Base-by-base conservation (phyloP, 306 rosid genomes). In the Acacia confusa region DNA sequence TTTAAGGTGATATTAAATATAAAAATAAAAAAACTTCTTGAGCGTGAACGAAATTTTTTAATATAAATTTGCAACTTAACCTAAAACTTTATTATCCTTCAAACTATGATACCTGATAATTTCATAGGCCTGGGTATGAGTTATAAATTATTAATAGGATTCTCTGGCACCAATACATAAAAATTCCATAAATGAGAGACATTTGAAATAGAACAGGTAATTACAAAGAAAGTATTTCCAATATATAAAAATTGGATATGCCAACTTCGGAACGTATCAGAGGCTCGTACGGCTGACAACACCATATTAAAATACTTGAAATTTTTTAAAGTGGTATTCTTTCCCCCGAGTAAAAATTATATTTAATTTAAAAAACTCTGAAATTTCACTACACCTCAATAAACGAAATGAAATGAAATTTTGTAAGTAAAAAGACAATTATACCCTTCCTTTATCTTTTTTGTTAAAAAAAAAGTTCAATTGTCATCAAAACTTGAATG, bases 251-350 rank as follows among this genome's bases (percentile, higher is more conserved):
- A 48, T 48, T 48, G 19, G 16, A 48, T 15, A 10, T 40, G 36
- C 38, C 70, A 4, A 55, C 22, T 66, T 40, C 81, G 85, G 76
- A 79, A 88, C 82, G 84, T 82, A 86, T 87, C 88, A 73, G 70
- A 11, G 78, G 76, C 24, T 77, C 30, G 76, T 84, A 79, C 57
- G 82, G 79, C 86, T 45, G 78, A 78, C 88, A 77, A 84, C 88
- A 70, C 70, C 76, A 81, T 43, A 9, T 66, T 44, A 84, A 58
- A 85, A 72, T 80, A 67, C 57, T 80, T n/a, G 50, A 73, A 77
- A 68, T 14, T 17, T 64, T 55, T 41, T 28, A 76, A 44, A 75
- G 45, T 7, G 74, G 28, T 71, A 76, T 57, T 55, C 27, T 34
- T 63, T 70, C 4, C n/a, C 38, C 75, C 22, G 53, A 83, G 73